Evolutionary conservation across 2,329 filamentous ascomycete genomes (phyloP), one percentile per base, ranked within the genome.

Genomic region (Aspergillus latus): DNA sequence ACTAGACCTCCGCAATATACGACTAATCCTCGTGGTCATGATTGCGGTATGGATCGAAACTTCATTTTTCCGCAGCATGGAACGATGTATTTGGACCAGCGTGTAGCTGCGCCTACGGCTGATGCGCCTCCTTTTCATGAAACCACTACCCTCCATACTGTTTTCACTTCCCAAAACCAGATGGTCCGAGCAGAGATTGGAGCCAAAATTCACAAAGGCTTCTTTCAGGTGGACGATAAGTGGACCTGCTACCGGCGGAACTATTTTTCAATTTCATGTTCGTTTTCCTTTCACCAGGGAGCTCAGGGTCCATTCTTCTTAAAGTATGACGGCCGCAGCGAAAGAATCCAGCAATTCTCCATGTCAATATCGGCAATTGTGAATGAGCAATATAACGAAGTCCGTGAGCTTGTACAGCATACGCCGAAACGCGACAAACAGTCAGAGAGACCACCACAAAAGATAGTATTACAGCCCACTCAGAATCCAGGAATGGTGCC

Each of bases 241-340:
- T 96, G 91, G 91, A 96, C 92, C 0, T 96, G 92, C 75, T 96
- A 96, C 70, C 83, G 92, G 34, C 83, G 92, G 43, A 96, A 96
- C 71, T 96, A 96, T 74, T 94, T 96, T 70, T 88, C 89, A 0
- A 91, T 94, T 51, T 84, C 87, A 50, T 93, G 90, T 71, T 90
- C 88, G 2, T 96, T 88, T 73, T 82, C 82, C 10, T 76, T 96
- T 26, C 79, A 80, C 40, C 89, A 88, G 74, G 87, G 76, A 79
- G 79, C 68, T 70, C 65, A 52, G 73, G 76, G 54, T 78, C 83
- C 85, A 28, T 74, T 87, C 1, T 88, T 84, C 65, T 72, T 87
- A 50, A 80, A 81, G 59, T 74, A 75, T 53, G 72, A 72, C 15
- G 72, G 76, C 30, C 74, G 73, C 62, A 70, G 74, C 4, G 81